Base-by-base conservation (phyloP, 2,329 filamentous ascomycete species). In the Claviceps maximensis region DNA sequence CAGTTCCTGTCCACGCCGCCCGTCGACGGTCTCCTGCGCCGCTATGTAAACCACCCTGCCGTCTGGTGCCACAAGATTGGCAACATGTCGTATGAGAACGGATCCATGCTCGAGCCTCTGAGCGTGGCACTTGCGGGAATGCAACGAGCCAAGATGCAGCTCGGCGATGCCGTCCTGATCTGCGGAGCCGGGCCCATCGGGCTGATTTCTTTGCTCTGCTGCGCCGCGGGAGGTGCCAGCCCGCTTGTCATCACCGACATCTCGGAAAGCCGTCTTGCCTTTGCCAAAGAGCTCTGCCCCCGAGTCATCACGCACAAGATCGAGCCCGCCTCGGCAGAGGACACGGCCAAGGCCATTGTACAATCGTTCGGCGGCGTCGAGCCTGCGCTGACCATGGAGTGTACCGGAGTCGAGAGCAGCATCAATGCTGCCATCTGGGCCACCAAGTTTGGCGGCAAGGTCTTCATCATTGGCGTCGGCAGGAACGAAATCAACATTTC, bases 41-140 rank as follows among this genome's bases (percentile, higher is more conserved):
- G 91, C 68, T 96, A 96, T 68, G 87, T 96, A 72, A 95, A 91
- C 74, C 91, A 96, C 74, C 90, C 89, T 2, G 89, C 90, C 21
- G 77, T 86, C 49, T 96, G 90, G 89, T 96, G 91, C 73, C 89
- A 96, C 76, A 95, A 95, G 76, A 93, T 97, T 61, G 88, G 87
- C 48, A 75, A 87, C 69, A 90, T 97, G 86, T 86, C 83, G 53
- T 97, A 83, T 65, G 91, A 97, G 73, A 82, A 95, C 65, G 93
- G 91, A 51, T 86, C 90, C 15, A 77, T 96, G 71, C 75, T 97
- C 45, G 93, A 97, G 74, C 91, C 91, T 1, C 77, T 97, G 50
- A 87, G 83, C 59, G 93, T 97, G 5, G 88, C 89, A 3, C 77
- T 97, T 41, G 90, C 91, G 2, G 89, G 87, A 15, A 81, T 97